phyloP scores from a whole-genome alignment of 2,329 filamentous ascomycete genomes.

The Arthrocladium fulminans region DNA sequence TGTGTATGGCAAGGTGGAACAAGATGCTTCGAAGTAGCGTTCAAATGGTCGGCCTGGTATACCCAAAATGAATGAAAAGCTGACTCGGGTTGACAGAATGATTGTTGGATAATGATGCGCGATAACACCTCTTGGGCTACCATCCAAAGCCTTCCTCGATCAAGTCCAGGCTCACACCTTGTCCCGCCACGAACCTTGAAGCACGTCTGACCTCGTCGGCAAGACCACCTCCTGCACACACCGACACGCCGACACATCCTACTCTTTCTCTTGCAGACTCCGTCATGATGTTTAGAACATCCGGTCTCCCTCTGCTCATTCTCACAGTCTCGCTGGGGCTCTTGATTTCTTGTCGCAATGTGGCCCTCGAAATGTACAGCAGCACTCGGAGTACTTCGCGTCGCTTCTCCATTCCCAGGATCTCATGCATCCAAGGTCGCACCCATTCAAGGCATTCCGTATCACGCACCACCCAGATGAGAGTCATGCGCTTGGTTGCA shows the following conservation, averaged over 20 bases:
- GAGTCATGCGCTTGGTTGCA: constrained; percentile 69
- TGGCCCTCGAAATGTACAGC: constrained; percentile 82
- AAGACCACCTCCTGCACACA: constrained; percentile 66
- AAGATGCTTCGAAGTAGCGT: too few species aligned
- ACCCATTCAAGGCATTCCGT: constrained; percentile 90
- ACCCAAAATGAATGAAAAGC: too few species aligned
- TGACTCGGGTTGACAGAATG: too few species aligned
- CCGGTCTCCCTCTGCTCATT: constrained; percentile 84
- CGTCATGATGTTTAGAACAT: constrained; percentile 67
- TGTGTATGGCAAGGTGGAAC: too few species aligned
- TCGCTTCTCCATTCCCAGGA: constrained; percentile 70
- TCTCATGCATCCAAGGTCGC: constrained; percentile 69
- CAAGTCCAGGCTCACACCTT: constrained; percentile 57
- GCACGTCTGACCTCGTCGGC: constrained; percentile 67
- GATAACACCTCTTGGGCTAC: constrained; percentile 10
- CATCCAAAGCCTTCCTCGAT: constrained; percentile 63
- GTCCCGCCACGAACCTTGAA: constrained; percentile 53
- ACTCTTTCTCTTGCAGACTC: constrained; percentile 74
- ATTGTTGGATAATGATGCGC: neutral
- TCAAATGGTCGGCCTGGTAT: too few species aligned
- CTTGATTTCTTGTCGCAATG: constrained; percentile 70
- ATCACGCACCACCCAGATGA: constrained; percentile 89
- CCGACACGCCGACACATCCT: constrained; percentile 80
- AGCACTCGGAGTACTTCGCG: constrained; percentile 77
- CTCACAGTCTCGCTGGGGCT: constrained; percentile 71